Evolutionary conservation across 371 early-diverging fungal species (phyloP).

Genomic region (Rhizopus stolonifer): DNA sequence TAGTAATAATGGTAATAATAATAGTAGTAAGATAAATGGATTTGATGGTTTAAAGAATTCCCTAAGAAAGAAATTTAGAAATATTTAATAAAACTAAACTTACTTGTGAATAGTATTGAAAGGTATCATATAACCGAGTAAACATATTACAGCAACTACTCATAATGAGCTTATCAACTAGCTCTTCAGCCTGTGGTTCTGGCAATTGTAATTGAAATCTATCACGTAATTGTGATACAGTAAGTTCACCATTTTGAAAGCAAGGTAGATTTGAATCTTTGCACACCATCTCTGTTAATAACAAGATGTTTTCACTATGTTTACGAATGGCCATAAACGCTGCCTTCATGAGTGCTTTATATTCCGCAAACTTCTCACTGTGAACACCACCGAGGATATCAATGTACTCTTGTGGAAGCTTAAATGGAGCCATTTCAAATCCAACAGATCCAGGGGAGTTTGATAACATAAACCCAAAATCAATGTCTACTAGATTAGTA

Average conservation of each 20-base stretch:
- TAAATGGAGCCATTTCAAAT: conserved; percentile 97
- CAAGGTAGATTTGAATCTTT: conserved; percentile 91
- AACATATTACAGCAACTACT: conserved; percentile 93
- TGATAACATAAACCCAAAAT: conserved; percentile 98
- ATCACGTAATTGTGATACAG: conserved; percentile 69
- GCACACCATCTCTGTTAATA: conserved; percentile 89
- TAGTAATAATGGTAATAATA: too few relatives aligned
- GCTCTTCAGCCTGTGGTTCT: conserved; percentile 84
- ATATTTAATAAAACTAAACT: too few relatives aligned
- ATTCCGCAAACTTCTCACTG: conserved; percentile 79
- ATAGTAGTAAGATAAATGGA: too few relatives aligned
- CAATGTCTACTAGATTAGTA: conserved; percentile 60
- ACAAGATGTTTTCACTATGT: conserved; percentile 75
- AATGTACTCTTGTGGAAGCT: conserved; percentile 94
- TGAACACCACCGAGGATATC: conserved; percentile 89
- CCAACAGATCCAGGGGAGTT: conserved; percentile 98
- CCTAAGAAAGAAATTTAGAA: background rate
- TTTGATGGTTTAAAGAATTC: conserved; percentile 11
- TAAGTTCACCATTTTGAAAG: conserved; percentile 57
- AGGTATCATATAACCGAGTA: conserved; percentile 97
- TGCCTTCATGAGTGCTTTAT: conserved; percentile 69
- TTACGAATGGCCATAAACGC: conserved; percentile 85
- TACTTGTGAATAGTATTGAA: conserved; percentile 97
- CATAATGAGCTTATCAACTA: conserved; percentile 91
- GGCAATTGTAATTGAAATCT: conserved; percentile 86